Evolutionary conservation across 106 monocot species (phyloP).

Genomic region (Amphibolis antarctica): DNA sequence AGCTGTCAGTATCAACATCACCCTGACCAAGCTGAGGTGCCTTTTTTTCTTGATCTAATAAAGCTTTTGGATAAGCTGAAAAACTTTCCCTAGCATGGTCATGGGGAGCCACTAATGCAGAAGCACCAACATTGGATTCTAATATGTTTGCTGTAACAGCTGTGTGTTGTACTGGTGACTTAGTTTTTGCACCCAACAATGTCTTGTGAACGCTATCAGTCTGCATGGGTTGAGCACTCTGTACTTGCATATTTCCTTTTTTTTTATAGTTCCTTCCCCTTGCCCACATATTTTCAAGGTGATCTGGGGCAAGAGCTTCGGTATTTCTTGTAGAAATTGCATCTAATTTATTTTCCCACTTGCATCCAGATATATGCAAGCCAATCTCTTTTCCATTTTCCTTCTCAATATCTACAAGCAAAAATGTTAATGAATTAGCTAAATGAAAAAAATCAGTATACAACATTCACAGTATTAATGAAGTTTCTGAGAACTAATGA

Average conservation of each 20-base stretch:
- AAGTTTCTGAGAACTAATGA: neutral
- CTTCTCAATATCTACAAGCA: constrained; percentile 20
- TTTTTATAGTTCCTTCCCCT: constrained; percentile 79
- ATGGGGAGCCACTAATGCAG: constrained; percentile 6
- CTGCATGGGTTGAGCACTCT: constrained; percentile 9
- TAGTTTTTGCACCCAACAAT: neutral
- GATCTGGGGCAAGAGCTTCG: constrained; percentile 73
- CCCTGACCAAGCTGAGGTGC: constrained; percentile 15
- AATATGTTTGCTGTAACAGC: neutral
- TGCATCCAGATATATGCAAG: constrained; percentile 22
- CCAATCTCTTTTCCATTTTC: constrained; percentile 10
- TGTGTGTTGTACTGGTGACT: neutral
- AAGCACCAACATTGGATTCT: neutral
- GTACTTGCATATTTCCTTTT: constrained; percentile 30
- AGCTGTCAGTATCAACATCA: constrained; percentile 54
- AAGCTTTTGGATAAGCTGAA: constrained; percentile 5
- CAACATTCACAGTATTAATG: neutral
- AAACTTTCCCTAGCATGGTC: constrained; percentile 17
- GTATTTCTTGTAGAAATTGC: constrained; percentile 50
- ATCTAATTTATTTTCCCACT: constrained; percentile 57
- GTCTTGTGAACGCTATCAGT: constrained; percentile 2
- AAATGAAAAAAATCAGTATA: constrained; percentile 3
- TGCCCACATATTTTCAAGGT: constrained; percentile 93
- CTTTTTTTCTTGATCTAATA: constrained; percentile 20
- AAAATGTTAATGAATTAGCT: neutral